Conservation (phyloP, 2,329 filamentous ascomycete genomes). For the Aspergillus quadricinctus region DNA sequence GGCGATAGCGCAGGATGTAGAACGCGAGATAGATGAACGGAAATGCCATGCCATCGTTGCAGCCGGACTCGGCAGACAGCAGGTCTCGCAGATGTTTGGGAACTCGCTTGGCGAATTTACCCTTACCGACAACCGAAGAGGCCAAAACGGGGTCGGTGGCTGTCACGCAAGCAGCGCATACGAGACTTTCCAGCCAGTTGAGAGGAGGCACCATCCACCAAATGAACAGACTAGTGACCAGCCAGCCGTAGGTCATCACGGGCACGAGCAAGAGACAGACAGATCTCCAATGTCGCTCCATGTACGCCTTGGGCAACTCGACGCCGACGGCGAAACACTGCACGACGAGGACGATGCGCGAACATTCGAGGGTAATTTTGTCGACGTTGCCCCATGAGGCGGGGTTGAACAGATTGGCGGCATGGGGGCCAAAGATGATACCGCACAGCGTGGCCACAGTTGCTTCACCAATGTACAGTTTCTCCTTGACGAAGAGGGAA, state of each 20-base stretch:
- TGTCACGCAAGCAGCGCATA: slow-evolving; percentile 87
- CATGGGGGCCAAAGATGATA: slow-evolving; percentile 67
- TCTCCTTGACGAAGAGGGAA: slow-evolving; percentile 96
- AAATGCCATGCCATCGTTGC: slow-evolving; percentile 99
- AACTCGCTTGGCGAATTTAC: slow-evolving; percentile 95
- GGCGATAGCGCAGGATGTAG: slow-evolving; percentile 80
- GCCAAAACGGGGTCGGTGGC: slow-evolving; percentile 95
- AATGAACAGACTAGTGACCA: slow-evolving; percentile 82
- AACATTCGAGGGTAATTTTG: slow-evolving; percentile 65
- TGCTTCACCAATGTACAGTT: slow-evolving; percentile 96
- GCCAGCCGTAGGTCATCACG: slow-evolving; percentile 91
- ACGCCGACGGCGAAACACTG: slow-evolving; percentile 71
- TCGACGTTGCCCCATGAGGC: slow-evolving; percentile 62
- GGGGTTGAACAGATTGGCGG: slow-evolving; percentile 60
- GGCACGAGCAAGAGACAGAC: slow-evolving; percentile 83
- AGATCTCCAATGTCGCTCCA: slow-evolving; percentile 96
- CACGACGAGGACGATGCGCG: slow-evolving; percentile 67
- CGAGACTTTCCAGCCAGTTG: slow-evolving; percentile 84
- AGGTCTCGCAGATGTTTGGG: slow-evolving; percentile 96
- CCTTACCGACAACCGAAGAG: slow-evolving; percentile 96
- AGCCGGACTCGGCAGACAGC: slow-evolving; percentile 92
- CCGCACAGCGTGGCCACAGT: slow-evolving; percentile 76
- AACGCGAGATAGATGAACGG: slow-evolving; percentile 92
- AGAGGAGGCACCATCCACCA: slow-evolving; percentile 82
- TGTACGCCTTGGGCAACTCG: slow-evolving; percentile 71